These are phyloP conservation scores for Prunus yedoensis DNA, from an alignment of 331 rosid genomes.

Conservation along the genomic window DNA sequence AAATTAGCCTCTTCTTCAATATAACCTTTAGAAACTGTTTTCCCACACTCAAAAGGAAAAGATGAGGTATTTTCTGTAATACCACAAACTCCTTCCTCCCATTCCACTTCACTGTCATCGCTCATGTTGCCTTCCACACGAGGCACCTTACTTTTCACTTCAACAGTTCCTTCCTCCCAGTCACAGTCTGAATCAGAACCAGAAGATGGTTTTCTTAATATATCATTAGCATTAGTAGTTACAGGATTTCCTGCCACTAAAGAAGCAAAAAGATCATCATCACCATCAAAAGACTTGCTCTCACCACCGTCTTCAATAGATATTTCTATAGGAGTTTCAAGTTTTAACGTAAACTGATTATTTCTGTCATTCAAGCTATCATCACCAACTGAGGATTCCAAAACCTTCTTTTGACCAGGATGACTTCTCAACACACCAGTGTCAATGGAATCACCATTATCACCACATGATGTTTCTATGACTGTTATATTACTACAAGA, in stretches of 20 bases:
- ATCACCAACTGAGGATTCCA: constrained; percentile 26
- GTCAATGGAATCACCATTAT: neutral
- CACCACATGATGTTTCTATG: neutral
- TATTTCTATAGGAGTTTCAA: constrained; percentile 58
- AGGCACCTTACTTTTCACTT: constrained; percentile 29
- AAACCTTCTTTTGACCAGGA: constrained; percentile 33
- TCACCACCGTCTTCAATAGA: constrained; percentile 55
- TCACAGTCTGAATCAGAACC: constrained; percentile 56
- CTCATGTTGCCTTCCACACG: constrained; percentile 25
- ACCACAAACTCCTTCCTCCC: constrained; percentile 76
- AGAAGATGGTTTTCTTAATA: constrained; percentile 29
- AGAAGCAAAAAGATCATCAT: constrained; percentile 67
- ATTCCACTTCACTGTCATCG: constrained; percentile 72
- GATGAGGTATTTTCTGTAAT: constrained; percentile 35
- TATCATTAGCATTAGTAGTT: constrained; percentile 32
- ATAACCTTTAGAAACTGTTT: constrained; percentile 53
- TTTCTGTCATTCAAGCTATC: constrained; percentile 38
- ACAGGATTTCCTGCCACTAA: constrained; percentile 65
- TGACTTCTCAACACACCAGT: neutral
- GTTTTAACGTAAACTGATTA: constrained; percentile 32
- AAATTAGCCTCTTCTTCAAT: constrained; percentile 77
- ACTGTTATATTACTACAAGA: neutral
- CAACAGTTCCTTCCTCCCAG: constrained; percentile 72
- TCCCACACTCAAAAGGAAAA: constrained; percentile 29
- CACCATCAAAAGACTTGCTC: constrained; percentile 45